Evolutionary conservation across 2,329 filamentous ascomycete species (phyloP).

Genomic region (Talaromyces amestolkiae): DNA sequence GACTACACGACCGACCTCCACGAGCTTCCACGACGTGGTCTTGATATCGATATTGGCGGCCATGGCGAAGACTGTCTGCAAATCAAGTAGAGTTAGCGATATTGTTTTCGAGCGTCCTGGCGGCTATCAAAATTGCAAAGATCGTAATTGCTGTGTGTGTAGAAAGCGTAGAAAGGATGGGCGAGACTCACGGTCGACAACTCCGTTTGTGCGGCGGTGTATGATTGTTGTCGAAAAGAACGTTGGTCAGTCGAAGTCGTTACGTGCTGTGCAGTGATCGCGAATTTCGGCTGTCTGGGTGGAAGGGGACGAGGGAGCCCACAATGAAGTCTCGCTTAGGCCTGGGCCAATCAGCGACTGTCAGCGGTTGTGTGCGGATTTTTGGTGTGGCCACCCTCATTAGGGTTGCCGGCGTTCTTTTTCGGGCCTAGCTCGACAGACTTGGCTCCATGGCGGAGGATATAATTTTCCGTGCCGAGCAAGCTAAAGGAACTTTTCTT

Average conservation of each 20-base stretch:
- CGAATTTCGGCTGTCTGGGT: conserved; percentile 40
- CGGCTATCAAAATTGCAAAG: neutral
- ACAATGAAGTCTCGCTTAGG: conserved; percentile 44
- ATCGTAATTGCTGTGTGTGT: neutral
- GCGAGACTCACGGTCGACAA: conserved; percentile 43
- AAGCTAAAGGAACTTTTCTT: conserved; percentile 26
- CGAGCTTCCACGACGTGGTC: conserved; percentile 85
- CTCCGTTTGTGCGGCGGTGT: conserved; percentile 36
- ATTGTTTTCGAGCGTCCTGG: neutral
- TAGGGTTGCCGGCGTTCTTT: conserved; percentile 33
- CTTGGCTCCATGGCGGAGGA: conserved; percentile 6
- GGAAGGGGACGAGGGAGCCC: conserved; percentile 23
- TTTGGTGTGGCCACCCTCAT: conserved; percentile 26
- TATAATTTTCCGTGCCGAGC: conserved; percentile 23
- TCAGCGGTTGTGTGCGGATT: conserved; percentile 9
- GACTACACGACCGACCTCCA: conserved; percentile 97
- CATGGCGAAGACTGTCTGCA: conserved; percentile 67
- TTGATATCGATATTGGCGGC: conserved; percentile 79
- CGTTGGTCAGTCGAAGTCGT: conserved; percentile 29
- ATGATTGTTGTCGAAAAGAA: conserved; percentile 41
- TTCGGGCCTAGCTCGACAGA: conserved; percentile 4
- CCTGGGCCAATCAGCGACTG: conserved; percentile 28
- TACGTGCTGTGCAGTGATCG: conserved; percentile 31
- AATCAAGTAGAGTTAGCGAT: neutral
- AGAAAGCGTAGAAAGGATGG: conserved; percentile 3